A percentile compares a stretch with the other conserved stretches of the same genome.
Conservation (phyloP, 2,329 filamentous ascomycete genomes). For the Clathrospora elynae region DNA sequence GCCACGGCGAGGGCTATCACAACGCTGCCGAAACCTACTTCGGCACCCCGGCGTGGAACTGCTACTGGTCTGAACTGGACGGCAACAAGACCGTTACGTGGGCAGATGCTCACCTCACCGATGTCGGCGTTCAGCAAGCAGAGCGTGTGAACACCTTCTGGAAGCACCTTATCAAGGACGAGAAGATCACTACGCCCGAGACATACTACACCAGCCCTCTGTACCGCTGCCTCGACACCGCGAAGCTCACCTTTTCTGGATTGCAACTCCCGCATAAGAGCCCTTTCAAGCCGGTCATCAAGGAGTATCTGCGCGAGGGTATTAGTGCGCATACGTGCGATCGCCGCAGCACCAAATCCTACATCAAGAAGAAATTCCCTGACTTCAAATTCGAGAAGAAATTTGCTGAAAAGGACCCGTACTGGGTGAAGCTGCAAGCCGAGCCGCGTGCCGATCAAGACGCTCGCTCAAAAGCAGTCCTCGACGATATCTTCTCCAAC, state of each 20-base stretch:
- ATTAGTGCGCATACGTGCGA: constrained; percentile 73
- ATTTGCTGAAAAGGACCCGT: constrained; percentile 63
- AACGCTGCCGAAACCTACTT: constrained; percentile 70
- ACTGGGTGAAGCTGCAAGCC: constrained; percentile 56
- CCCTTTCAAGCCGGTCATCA: constrained; percentile 64
- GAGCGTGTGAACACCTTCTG: constrained; percentile 65
- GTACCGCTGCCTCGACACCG: constrained; percentile 66
- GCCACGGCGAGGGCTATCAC: constrained; percentile 71
- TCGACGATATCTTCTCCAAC: constrained; percentile 60
- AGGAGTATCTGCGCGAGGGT: constrained; percentile 69
- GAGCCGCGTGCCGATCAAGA: constrained; percentile 60
- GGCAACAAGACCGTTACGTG: constrained; percentile 68
- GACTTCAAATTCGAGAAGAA: constrained; percentile 63
- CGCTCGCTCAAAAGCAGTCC: constrained; percentile 50
- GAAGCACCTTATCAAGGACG: constrained; percentile 54
- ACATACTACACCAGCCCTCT: constrained; percentile 70
- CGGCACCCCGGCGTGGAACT: constrained; percentile 71
- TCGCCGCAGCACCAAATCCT: constrained; percentile 60
- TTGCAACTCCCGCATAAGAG: constrained; percentile 58
- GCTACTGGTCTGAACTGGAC: constrained; percentile 68
- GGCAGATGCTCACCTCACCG: constrained; percentile 68
- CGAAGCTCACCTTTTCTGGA: constrained; percentile 63
- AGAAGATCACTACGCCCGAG: constrained; percentile 65
- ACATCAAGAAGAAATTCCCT: constrained; percentile 60
- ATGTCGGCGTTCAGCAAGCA: constrained; percentile 62